Evolutionary conservation across 2,329 filamentous ascomycete species (phyloP).

Genomic region (Grosmannia huntii): DNA sequence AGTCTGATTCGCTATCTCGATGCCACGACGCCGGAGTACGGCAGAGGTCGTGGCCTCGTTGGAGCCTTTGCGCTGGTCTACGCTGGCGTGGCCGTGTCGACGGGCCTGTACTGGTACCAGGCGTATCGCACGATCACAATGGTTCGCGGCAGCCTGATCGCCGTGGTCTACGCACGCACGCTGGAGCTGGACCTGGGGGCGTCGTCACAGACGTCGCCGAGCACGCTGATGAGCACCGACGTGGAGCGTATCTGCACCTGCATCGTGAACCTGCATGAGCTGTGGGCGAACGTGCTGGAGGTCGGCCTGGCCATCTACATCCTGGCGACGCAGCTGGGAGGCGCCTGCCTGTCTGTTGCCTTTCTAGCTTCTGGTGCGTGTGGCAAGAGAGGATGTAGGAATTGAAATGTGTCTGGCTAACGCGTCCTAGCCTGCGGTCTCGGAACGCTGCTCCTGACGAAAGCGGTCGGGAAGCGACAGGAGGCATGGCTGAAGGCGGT

Average conservation of each 20-base stretch:
- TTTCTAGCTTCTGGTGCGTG: background rate
- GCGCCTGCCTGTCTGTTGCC: slow-evolving; percentile 14
- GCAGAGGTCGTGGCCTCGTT: slow-evolving; percentile 19
- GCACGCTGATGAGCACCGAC: slow-evolving; percentile 24
- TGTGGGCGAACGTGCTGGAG: slow-evolving; percentile 24
- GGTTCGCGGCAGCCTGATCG: slow-evolving; percentile 2
- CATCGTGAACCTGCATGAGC: slow-evolving; percentile 22
- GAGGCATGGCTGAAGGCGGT: background rate
- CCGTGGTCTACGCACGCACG: slow-evolving; percentile 2
- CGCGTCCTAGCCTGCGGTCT: background rate
- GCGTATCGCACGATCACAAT: slow-evolving; percentile 2
- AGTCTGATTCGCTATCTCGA: slow-evolving; percentile 21
- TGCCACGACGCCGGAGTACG: slow-evolving; percentile 12
- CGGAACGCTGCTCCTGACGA: background rate
- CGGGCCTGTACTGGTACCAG: slow-evolving; percentile 22
- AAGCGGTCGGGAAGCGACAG: background rate
- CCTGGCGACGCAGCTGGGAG: slow-evolving; percentile 21
- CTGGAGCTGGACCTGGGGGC: background rate
- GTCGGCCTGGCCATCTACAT: slow-evolving; percentile 22
- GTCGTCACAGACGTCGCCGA: background rate
- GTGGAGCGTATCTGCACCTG: slow-evolving; percentile 25
- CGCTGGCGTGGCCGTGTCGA: slow-evolving; percentile 24
- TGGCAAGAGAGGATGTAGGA: background rate
- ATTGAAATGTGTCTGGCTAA: background rate
- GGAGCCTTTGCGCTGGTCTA: slow-evolving; percentile 26